Evolutionary conservation across 331 rosid species (phyloP).

Genomic region (Pyrus hybrid): DNA sequence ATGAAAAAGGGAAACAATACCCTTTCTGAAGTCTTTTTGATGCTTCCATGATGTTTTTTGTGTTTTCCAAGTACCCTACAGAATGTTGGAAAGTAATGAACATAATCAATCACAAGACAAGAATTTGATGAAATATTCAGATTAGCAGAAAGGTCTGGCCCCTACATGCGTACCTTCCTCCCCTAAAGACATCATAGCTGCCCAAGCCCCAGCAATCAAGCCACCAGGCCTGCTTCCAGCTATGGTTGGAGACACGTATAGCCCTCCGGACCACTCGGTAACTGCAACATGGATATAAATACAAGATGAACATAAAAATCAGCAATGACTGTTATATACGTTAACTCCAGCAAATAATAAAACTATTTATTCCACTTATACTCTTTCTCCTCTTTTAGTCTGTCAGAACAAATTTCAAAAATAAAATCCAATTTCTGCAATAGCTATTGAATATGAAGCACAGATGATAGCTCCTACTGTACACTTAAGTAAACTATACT

Average conservation of each 20-base stretch:
- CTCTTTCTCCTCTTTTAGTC: neutral
- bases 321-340: neutral
- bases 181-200: constrained; percentile 91
- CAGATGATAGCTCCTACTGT: neutral
- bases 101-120: constrained; percentile 9
- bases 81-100: constrained; percentile 21
- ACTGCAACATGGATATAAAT: constrained; percentile 41
- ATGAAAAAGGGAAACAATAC: constrained; percentile 23
- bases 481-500: neutral
- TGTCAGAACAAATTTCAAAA: neutral
- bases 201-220: constrained; percentile 99
- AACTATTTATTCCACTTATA: neutral
- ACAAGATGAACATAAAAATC: constrained; percentile 1
- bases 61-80: constrained; percentile 77
- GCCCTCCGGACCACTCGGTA: constrained; percentile 98
- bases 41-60: constrained; percentile 74
- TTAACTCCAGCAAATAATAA: constrained; percentile 5
- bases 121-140: constrained; percentile 2
- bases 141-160: constrained; percentile 4
- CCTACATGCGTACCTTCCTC: constrained; percentile 51
- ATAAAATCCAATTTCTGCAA: neutral
- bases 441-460: neutral
- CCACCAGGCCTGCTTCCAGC: constrained; percentile 98
- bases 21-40: constrained; percentile 68
- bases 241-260: constrained; percentile 89